Conservation (phyloP, 441 rosid species). For the Pelargonium citronellum region DNA sequence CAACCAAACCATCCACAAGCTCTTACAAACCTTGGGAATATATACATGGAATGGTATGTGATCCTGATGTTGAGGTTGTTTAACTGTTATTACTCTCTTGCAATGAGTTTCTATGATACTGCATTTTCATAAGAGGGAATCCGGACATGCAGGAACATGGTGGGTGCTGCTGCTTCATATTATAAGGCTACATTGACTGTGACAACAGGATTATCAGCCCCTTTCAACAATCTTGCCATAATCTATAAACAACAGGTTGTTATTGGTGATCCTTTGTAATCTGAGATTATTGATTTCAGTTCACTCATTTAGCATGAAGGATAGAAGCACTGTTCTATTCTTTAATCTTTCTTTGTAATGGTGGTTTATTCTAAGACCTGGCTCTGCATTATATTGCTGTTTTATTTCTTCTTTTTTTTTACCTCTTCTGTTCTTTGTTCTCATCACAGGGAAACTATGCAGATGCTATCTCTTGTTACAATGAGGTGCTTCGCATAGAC, state of each 20-base stretch:
- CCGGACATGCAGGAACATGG: conserved; percentile 60
- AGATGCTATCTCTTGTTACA: conserved; percentile 98
- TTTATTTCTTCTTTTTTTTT: background rate
- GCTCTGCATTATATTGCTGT: background rate
- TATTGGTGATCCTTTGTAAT: background rate
- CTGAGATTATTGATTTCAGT: conserved; percentile 7
- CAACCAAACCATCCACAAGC: conserved; percentile 98
- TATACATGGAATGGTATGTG: conserved; percentile 93
- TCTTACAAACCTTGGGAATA: conserved; percentile 91
- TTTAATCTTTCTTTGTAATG: background rate
- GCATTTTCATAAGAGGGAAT: background rate
- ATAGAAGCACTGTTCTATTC: background rate
- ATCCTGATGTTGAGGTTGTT: conserved; percentile 7
- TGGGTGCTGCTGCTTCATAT: conserved; percentile 71
- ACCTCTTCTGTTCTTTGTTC: background rate
- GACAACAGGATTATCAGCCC: conserved; percentile 94
- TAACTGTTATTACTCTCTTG: background rate
- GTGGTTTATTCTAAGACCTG: background rate
- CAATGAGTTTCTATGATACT: background rate
- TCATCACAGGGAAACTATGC: conserved; percentile 70
- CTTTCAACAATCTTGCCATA: conserved; percentile 92
- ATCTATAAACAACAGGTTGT: conserved; percentile 94
- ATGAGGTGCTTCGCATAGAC: conserved; percentile 94
- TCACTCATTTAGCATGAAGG: background rate
- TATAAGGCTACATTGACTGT: conserved; percentile 88